phyloP scores from a whole-genome alignment of 2,329 filamentous ascomycete species.

The Penicillium sp. region DNA sequence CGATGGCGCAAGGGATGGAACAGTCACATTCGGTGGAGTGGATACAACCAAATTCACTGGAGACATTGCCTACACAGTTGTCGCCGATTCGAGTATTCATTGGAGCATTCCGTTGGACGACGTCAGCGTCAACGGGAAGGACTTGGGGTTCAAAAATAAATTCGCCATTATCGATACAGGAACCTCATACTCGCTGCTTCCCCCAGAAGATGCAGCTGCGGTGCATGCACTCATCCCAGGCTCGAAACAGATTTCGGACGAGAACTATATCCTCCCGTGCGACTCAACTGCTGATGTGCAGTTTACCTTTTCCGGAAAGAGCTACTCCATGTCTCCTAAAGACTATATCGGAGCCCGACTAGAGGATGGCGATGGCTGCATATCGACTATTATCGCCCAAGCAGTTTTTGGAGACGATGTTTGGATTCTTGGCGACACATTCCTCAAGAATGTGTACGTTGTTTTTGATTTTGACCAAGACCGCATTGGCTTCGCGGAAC shows the following conservation, averaged over 20 bases:
- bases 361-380: conserved; percentile 44
- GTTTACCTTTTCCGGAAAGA: conserved; percentile 70
- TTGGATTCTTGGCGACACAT: conserved; percentile 85
- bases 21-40: conserved; percentile 75
- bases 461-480: conserved; percentile 76
- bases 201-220: conserved; percentile 66
- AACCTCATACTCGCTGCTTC: conserved; percentile 78
- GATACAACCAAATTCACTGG: conserved; percentile 72
- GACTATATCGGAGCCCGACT: conserved; percentile 67
- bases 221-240: conserved; percentile 72
- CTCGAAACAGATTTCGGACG: conserved; percentile 57
- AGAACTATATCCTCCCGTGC: conserved; percentile 76
- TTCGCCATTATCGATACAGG: conserved; percentile 82
- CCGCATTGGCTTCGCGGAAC: conserved; percentile 43
- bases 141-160: conserved; percentile 58
- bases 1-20: conserved; percentile 72
- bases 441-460: conserved; percentile 87
- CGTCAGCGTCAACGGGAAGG: conserved; percentile 64
- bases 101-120: conserved; percentile 78
- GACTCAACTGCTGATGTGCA: conserved; percentile 64
- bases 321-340: conserved; percentile 68
- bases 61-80: conserved; percentile 68
- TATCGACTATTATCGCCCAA: conserved; percentile 76
- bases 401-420: conserved; percentile 65
- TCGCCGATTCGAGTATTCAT: conserved; percentile 58